phyloP scores from a whole-genome alignment of 1,284 basidiomycete species.

The Ganoderma sinense region DNA sequence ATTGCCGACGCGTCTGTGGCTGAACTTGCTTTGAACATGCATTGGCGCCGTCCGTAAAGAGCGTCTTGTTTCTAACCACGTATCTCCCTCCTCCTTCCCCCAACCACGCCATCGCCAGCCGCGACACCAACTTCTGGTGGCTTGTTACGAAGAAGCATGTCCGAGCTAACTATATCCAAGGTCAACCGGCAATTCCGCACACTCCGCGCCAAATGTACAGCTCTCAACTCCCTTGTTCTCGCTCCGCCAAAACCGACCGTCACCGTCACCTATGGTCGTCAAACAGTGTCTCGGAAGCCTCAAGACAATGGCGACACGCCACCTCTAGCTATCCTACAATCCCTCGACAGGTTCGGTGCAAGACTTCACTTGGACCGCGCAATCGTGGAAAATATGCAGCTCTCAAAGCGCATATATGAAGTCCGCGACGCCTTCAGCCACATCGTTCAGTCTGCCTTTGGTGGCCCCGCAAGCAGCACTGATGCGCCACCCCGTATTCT shows the following conservation, averaged over 20 bases:
- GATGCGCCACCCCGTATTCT: slow-evolving; percentile 5
- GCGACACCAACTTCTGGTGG: neutral
- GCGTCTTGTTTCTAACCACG: slow-evolving; percentile 4
- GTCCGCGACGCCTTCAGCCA: slow-evolving; percentile 62
- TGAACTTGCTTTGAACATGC: slow-evolving; percentile 2
- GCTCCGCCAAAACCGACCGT: slow-evolving; percentile 30
- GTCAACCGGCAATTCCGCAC: slow-evolving; percentile 62
- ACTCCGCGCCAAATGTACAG: slow-evolving; percentile 58
- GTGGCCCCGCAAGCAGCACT: slow-evolving; percentile 14
- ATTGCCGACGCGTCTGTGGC: slow-evolving; percentile 15
- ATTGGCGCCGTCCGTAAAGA: neutral
- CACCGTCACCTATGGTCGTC: slow-evolving; percentile 37
- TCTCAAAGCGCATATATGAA: slow-evolving; percentile 57
- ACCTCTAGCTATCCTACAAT: slow-evolving; percentile 50
- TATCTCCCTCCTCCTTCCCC: neutral
- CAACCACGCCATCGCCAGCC: neutral
- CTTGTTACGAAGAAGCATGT: slow-evolving; percentile 8
- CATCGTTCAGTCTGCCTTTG: slow-evolving; percentile 46
- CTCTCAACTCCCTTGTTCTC: slow-evolving; percentile 41
- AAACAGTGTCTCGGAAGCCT: slow-evolving; percentile 1
- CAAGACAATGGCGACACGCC: slow-evolving; percentile 34
- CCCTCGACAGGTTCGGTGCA: slow-evolving; percentile 43
- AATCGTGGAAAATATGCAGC: slow-evolving; percentile 47
- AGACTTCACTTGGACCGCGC: slow-evolving; percentile 47
- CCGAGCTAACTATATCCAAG: slow-evolving; percentile 49